Conservation (phyloP, 352 stramenopile genomes). For the Phytophthora nicotianae region DNA sequence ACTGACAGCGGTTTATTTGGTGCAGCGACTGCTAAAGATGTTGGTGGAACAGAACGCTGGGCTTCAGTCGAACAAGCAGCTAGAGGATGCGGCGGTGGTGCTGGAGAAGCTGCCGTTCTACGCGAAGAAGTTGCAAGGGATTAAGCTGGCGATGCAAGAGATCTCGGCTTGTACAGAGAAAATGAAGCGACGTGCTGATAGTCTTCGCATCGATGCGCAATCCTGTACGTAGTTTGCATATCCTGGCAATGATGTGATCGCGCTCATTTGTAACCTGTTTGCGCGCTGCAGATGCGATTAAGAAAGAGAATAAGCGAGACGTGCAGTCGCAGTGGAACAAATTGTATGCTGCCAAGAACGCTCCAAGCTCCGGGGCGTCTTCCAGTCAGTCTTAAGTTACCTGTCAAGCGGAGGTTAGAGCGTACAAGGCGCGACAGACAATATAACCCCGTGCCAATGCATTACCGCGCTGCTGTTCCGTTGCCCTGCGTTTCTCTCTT, state of each 20-base stretch:
- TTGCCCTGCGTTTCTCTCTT: background rate
- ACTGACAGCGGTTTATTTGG: conserved; percentile 9
- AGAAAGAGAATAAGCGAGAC: conserved; percentile 82
- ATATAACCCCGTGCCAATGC: conserved; percentile 28
- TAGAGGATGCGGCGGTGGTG: conserved; percentile 64
- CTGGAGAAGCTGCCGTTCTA: conserved; percentile 79
- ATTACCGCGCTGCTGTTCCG: background rate
- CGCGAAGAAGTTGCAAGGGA: conserved; percentile 64
- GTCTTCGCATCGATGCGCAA: conserved; percentile 74
- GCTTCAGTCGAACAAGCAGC: conserved; percentile 59
- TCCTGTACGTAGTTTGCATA: conserved; percentile 53
- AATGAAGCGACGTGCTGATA: conserved; percentile 77
- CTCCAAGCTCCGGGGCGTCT: conserved; percentile 4
- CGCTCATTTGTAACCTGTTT: conserved; percentile 5
- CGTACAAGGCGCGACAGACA: conserved; percentile 5
- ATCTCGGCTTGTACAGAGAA: conserved; percentile 63
- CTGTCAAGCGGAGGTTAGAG: conserved; percentile 5
- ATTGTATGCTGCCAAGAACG: conserved; percentile 68
- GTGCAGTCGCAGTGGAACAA: conserved; percentile 81
- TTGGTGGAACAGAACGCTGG: conserved; percentile 54
- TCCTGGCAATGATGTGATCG: background rate
- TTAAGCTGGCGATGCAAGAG: conserved; percentile 64
- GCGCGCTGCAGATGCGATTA: conserved; percentile 63
- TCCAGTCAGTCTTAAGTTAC: conserved; percentile 15
- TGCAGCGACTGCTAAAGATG: conserved; percentile 58